Conservation (phyloP, 495 filamentous ascomycete species). For the Talaromyces wortmannii region DNA sequence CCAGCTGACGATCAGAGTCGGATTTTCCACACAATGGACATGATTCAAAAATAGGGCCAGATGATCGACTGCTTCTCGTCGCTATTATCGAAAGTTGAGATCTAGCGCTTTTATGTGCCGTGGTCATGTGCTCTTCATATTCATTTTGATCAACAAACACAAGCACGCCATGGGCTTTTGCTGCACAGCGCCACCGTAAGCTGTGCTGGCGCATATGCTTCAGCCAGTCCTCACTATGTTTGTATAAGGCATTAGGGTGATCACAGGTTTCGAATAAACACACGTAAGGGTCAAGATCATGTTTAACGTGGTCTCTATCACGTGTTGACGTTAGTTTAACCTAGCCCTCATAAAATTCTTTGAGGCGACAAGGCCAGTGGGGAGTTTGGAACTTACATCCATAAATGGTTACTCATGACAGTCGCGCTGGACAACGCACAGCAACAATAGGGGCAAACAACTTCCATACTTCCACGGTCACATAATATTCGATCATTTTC, state of each 20-base stretch:
- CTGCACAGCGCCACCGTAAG: conserved; percentile 4
- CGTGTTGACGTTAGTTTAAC: background rate
- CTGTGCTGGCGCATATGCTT: conserved; percentile 3
- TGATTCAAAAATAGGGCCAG: conserved; percentile 2
- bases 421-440: background rate
- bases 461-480: background rate
- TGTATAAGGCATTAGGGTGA: background rate
- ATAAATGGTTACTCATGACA: background rate
- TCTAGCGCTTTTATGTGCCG: background rate
- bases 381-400: background rate
- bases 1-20: background rate
- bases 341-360: background rate
- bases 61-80: background rate
- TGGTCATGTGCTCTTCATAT: background rate
- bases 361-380: background rate
- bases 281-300: conserved; percentile 3
- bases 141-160: background rate
- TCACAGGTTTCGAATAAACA: conserved; percentile 4
- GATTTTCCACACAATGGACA: conserved; percentile 4
- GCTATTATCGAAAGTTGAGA: background rate
- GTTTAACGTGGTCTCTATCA: conserved; percentile 1
- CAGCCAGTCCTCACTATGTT: conserved; percentile 4
- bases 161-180: conserved; percentile 1
- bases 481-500: background rate
- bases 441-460: background rate